Conservation (phyloP, 768 basidiomycete species). For the Lepiota brunneoincarnata region DNA sequence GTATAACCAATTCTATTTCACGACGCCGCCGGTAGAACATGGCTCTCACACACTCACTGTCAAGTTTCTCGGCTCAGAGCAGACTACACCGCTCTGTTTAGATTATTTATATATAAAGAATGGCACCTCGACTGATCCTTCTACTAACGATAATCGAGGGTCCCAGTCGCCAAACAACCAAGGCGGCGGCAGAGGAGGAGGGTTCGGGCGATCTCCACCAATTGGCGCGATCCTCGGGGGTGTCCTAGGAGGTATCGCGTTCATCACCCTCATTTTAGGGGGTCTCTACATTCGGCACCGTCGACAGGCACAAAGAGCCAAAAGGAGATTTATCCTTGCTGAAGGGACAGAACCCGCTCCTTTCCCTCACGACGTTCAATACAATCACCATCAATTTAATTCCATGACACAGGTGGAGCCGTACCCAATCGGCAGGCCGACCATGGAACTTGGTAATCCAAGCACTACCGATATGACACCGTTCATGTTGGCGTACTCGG, state of each 20-base stretch:
- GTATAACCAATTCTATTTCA: constrained; percentile 24
- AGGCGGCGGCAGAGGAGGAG: background rate
- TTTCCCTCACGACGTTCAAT: too few relatives aligned
- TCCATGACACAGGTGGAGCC: too few relatives aligned
- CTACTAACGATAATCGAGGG: background rate
- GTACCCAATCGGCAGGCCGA: too few relatives aligned
- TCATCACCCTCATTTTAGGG: constrained; percentile 13
- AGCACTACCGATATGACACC: too few relatives aligned
- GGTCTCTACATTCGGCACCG: constrained; percentile 15
- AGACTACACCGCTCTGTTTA: constrained; percentile 22
- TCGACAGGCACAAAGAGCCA: background rate
- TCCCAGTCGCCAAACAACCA: background rate
- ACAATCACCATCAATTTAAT: too few relatives aligned
- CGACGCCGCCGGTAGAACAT: constrained; percentile 14
- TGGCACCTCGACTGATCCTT: constrained; percentile 3
- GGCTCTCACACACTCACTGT: constrained; percentile 22
- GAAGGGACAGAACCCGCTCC: too few relatives aligned
- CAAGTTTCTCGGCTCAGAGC: too few relatives aligned
- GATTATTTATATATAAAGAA: constrained; percentile 24
- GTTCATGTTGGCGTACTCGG: too few relatives aligned
- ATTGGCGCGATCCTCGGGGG: constrained; percentile 20
- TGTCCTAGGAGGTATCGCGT: constrained; percentile 18
- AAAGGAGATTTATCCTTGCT: background rate
- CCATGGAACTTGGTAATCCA: too few relatives aligned
- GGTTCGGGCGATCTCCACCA: constrained; percentile 5